Conservation (phyloP, 129 eudicot species). For the Deinandra increscens region DNA sequence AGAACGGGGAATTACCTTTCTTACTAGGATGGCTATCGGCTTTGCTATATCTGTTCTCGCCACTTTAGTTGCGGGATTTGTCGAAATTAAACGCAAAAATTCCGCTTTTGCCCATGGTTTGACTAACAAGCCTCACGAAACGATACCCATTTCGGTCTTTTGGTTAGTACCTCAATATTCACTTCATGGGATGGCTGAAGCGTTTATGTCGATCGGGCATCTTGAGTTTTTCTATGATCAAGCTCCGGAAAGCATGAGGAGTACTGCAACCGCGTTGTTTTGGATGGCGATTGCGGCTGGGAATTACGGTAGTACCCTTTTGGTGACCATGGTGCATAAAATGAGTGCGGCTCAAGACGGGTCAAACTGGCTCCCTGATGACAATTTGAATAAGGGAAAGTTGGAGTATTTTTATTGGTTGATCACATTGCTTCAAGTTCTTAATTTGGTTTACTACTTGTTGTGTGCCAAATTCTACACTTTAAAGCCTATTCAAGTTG, state of each 20-base stretch:
- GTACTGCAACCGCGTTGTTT: conserved; percentile 77
- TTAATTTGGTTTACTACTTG: conserved; percentile 63
- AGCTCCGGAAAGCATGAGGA: conserved; percentile 96
- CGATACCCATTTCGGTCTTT: conserved; percentile 62
- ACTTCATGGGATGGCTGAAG: conserved; percentile 88
- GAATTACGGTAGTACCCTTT: conserved; percentile 66
- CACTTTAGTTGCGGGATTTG: conserved; percentile 70
- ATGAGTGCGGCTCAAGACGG: conserved; percentile 49
- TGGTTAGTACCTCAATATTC: conserved; percentile 82
- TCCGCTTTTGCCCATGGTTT: conserved; percentile 53
- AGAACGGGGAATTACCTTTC: conserved; percentile 76
- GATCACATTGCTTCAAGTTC: conserved; percentile 65
- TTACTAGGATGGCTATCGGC: conserved; percentile 84
- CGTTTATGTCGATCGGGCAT: conserved; percentile 88
- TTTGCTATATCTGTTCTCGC: conserved; percentile 65
- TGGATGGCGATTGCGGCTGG: conserved; percentile 82
- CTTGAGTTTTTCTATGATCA: conserved; percentile 91
- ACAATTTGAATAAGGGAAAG: conserved; percentile 66
- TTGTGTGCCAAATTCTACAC: conserved; percentile 80
- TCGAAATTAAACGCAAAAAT: conserved; percentile 61
- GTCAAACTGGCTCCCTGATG: conserved; percentile 86
- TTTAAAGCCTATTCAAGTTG: conserved; percentile 73
- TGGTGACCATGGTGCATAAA: conserved; percentile 71
- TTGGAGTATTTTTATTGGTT: conserved; percentile 85
- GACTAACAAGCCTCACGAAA: conserved; percentile 37